Base-by-base conservation (phyloP, 768 basidiomycete species). In the Glaciozyma martinii region DNA sequence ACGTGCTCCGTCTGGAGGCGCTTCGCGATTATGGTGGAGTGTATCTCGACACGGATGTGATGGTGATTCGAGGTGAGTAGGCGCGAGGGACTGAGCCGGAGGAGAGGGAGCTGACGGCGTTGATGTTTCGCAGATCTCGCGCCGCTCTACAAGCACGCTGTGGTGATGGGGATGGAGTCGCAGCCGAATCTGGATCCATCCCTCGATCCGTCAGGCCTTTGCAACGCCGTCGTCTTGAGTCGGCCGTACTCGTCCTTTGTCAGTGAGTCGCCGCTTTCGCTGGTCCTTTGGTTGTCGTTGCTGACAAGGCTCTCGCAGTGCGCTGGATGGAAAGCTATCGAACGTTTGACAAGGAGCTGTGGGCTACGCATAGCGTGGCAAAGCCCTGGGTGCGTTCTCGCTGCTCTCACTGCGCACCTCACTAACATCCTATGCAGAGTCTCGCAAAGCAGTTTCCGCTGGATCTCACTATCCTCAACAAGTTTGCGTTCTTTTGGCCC, bases 401-500 rank as follows among this genome's bases (percentile, higher is more conserved):
- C 40, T 46, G 18, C 29, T 23, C 27, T 52, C 46, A 21, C 16
- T 29, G 21, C 18, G 1, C 46, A 6, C 33, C 9, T 12, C 16
- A 6, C 21, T 46, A 29, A 16, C 30, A 8, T 18, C 5, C 10
- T 15, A 6, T 0, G 13, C 50, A 73, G 77, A 66, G 67, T 12
- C 66, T 78, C 6, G 77, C 78, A 0, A 72, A 73, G 27, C 62
- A 73, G 25, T 73, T 75, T 56, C 78, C 78, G 15, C 72, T 68
- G 4, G 72, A 74, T 46, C 56, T 78, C 37, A 77, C 76, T 12
- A 74, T 78, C 15, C 67, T 78, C 25, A 76, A 76, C 47, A 74
- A 77, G 57, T 71, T 75, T 40, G 74, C 76, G 0, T 76, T 78
- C 67, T 78, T 78, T 67, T 78, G 77, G 77, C 77, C 77, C 1